phyloP scores from a whole-genome alignment of 2,329 filamentous ascomycete genomes.

The Trichoderma pleuroti region DNA sequence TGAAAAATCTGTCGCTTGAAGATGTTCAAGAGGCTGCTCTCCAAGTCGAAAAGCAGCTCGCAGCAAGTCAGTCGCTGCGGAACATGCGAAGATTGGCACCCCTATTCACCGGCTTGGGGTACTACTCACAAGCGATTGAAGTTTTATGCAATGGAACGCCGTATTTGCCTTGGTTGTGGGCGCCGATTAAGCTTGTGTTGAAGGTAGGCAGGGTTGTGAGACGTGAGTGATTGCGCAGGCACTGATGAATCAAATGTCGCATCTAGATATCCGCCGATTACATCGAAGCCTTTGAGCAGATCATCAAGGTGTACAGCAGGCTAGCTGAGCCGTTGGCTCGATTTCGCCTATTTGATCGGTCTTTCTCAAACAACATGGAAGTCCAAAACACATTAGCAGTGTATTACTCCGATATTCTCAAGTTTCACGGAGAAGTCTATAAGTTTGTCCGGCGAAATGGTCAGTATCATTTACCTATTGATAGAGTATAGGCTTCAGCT shows the following conservation, averaged over 20 bases:
- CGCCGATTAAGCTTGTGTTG: slow-evolving; percentile 36
- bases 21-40: slow-evolving; percentile 36
- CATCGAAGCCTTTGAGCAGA: background rate
- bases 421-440: slow-evolving; percentile 47
- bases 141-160: slow-evolving; percentile 45
- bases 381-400: slow-evolving; percentile 42
- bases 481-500: background rate
- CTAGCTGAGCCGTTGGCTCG: slow-evolving; percentile 21
- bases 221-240: background rate
- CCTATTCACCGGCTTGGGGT: slow-evolving; percentile 32
- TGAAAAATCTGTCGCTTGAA: slow-evolving; percentile 30
- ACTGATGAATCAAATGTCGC: background rate
- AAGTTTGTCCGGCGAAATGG: slow-evolving; percentile 39
- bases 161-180: slow-evolving; percentile 46
- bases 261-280: background rate
- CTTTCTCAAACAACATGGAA: slow-evolving; percentile 30
- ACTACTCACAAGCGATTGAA: slow-evolving; percentile 33
- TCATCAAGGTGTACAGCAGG: background rate
- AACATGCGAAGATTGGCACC: slow-evolving; percentile 44
- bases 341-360: slow-evolving; percentile 16
- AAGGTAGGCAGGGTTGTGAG: background rate
- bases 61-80: slow-evolving; percentile 35
- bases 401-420: slow-evolving; percentile 47
- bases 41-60: slow-evolving; percentile 40
- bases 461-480: slow-evolving; percentile 15